phyloP scores from a whole-genome alignment of 2,329 filamentous ascomycete genomes.

The Zalaria sp. region DNA sequence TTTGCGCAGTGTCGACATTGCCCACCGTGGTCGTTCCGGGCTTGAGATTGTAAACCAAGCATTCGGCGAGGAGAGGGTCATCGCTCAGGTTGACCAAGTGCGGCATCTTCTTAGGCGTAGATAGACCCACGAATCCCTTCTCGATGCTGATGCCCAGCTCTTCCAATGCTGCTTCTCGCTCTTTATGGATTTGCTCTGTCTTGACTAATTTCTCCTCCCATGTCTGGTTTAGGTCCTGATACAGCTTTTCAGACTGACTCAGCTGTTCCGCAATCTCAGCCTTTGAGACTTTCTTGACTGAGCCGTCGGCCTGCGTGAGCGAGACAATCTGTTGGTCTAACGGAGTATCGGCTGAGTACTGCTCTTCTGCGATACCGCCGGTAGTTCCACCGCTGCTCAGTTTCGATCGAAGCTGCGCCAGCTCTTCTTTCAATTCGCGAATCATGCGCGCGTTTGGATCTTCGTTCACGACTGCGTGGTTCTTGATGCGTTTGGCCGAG shows the following conservation, averaged over 20 bases:
- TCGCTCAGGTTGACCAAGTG: constrained; percentile 90
- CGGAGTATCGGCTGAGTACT: constrained; percentile 86
- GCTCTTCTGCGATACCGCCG: constrained; percentile 52
- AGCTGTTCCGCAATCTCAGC: constrained; percentile 96
- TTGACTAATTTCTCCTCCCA: constrained; percentile 95
- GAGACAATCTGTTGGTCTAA: constrained; percentile 93
- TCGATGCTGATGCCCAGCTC: constrained; percentile 98
- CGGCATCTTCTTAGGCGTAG: constrained; percentile 97
- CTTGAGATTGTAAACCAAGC: constrained; percentile 94
- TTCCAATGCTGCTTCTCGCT: constrained; percentile 85
- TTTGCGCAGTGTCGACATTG: constrained; percentile 74
- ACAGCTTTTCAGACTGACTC: constrained; percentile 89
- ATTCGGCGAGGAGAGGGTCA: constrained; percentile 77
- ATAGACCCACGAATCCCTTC: constrained; percentile 90
- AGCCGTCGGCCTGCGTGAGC: constrained; percentile 74
- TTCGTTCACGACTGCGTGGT: constrained; percentile 97
- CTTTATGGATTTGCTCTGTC: constrained; percentile 95
- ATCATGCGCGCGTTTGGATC: constrained; percentile 99
- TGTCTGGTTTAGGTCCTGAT: constrained; percentile 91
- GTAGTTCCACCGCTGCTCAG: constrained; percentile 38
- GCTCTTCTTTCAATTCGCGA: constrained; percentile 87
- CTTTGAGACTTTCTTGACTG: constrained; percentile 89
- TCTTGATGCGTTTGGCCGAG: constrained; percentile 98
- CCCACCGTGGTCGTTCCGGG: constrained; percentile 88
- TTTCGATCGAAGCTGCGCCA: constrained; percentile 75